Percentiles rank a stretch among this genome's conserved stretches.
Evolutionary conservation across 2,329 filamentous ascomycete genomes (phyloP).

Genomic region (Monosporascus sp.): DNA sequence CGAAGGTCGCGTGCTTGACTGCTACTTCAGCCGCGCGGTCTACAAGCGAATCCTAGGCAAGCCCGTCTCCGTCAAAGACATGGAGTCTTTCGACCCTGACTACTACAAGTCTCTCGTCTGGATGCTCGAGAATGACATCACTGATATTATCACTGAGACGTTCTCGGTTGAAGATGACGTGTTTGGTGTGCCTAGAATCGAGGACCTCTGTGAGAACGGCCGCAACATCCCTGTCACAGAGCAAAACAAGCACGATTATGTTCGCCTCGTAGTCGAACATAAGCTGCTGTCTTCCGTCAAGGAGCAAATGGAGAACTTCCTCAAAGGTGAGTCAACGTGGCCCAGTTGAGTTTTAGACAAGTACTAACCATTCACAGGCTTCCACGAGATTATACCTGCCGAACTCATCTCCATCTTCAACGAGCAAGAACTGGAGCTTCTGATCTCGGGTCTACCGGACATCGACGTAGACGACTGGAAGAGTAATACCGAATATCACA

Average conservation of each 20-base stretch:
- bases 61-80: constrained; percentile 94
- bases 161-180: constrained; percentile 92
- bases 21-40: constrained; percentile 96
- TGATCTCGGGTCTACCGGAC: constrained; percentile 94
- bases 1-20: constrained; percentile 91
- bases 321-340: constrained; percentile 57
- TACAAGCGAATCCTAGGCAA: constrained; percentile 97
- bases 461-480: constrained; percentile 99
- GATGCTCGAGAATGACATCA: constrained; percentile 99
- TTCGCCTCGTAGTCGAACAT: constrained; percentile 90
- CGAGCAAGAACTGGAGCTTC: constrained; percentile 91
- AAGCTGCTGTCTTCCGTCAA: constrained; percentile 87
- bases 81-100: constrained; percentile 97
- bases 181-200: constrained; percentile 82
- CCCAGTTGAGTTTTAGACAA: constrained; percentile 2
- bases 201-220: constrained; percentile 83
- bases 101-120: constrained; percentile 98
- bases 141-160: constrained; percentile 92
- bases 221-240: constrained; percentile 92
- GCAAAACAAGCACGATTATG: constrained; percentile 98
- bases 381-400: constrained; percentile 96
- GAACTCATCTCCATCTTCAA: constrained; percentile 97
- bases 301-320: constrained; percentile 89
- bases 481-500: constrained; percentile 97
- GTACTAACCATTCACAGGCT: constrained; percentile 51